Percentiles rank a stretch among this genome's conserved stretches.
These are phyloP conservation scores for Rhodotorula sp. DNA, from an alignment of 1,284 basidiomycete genomes.

Conservation along the genomic window DNA sequence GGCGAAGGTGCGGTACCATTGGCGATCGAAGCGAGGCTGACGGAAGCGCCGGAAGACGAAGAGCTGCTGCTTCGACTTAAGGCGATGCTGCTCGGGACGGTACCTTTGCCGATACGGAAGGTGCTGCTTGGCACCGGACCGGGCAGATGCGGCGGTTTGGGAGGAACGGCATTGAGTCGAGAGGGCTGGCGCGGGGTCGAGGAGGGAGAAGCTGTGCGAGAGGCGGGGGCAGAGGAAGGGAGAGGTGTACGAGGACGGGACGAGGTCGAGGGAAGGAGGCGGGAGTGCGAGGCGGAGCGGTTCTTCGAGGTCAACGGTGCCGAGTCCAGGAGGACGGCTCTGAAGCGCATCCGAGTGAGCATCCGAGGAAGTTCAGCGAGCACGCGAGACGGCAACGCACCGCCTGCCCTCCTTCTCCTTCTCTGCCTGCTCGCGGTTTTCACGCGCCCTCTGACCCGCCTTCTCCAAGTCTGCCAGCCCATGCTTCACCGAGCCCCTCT, in stretches of 20 bases:
- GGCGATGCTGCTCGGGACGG: slow-evolving; percentile 2
- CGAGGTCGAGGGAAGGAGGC: slow-evolving; percentile 1
- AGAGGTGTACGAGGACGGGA: neutral
- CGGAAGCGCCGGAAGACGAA: slow-evolving; percentile 3
- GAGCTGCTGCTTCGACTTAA: slow-evolving; percentile 1
- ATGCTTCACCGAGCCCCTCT: slow-evolving; percentile 24
- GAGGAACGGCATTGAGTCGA: slow-evolving; percentile 21
- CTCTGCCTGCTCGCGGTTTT: slow-evolving; percentile 19
- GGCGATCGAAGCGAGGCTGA: no score
- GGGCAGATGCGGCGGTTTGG: neutral
- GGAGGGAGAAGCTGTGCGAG: slow-evolving; percentile 16
- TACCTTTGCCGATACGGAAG: slow-evolving; percentile 35
- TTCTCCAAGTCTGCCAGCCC: slow-evolving; percentile 13
- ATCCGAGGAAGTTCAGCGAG: neutral
- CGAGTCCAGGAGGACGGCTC: slow-evolving; percentile 31
- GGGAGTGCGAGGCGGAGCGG: slow-evolving; percentile 1
- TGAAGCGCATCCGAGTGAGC: neutral
- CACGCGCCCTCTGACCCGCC: slow-evolving; percentile 17
- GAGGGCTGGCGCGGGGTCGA: slow-evolving; percentile 9
- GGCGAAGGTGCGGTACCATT: neutral
- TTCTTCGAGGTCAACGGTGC: slow-evolving; percentile 9
- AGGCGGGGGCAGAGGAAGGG: neutral
- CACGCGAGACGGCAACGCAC: slow-evolving; percentile 3
- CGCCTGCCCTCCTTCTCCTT: slow-evolving; percentile 27
- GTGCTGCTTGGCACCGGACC: slow-evolving; percentile 8